Conservation (phyloP, 2,329 filamentous ascomycete genomes). For the Dactylellina parvicollis region DNA sequence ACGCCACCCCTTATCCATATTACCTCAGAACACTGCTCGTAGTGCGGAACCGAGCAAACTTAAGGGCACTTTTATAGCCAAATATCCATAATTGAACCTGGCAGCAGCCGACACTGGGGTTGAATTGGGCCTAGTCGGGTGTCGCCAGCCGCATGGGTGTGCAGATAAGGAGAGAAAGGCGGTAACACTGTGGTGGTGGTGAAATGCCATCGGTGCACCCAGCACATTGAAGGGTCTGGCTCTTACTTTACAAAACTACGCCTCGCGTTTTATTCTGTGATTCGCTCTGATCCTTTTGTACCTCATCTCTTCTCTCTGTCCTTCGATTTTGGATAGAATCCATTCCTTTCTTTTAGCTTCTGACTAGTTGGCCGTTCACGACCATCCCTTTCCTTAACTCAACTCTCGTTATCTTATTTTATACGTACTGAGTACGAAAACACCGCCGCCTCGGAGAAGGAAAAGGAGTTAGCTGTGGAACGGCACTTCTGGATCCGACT, state of each 20-base stretch:
- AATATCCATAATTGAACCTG: constrained; percentile 26
- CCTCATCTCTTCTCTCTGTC: constrained; percentile 27
- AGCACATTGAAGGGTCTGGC: constrained; percentile 11
- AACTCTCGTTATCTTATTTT: constrained; percentile 35
- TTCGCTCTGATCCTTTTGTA: constrained; percentile 35
- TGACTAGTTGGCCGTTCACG: constrained; percentile 12
- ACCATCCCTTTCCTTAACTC: constrained; percentile 11
- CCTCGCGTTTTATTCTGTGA: constrained; percentile 11
- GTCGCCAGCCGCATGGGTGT: constrained; percentile 42
- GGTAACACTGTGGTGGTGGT: constrained; percentile 26
- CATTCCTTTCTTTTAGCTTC: constrained; percentile 34
- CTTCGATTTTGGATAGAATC: constrained; percentile 45
- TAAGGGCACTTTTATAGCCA: constrained; percentile 43
- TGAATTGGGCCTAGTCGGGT: constrained; percentile 37
- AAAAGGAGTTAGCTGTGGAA: constrained; percentile 54
- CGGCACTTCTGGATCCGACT: constrained; percentile 40
- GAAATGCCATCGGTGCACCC: constrained; percentile 9
- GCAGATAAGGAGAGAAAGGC: constrained; percentile 52
- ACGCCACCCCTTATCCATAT: constrained; percentile 39
- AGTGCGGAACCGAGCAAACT: constrained; percentile 50
- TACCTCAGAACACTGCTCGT: constrained; percentile 20
- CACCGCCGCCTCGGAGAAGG: constrained; percentile 19
- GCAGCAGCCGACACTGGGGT: constrained; percentile 17
- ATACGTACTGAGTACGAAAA: constrained; percentile 45
- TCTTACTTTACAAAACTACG: constrained; percentile 39